phyloP scores from a whole-genome alignment of 73 alveolate species.

The Stentor roeselii region DNA sequence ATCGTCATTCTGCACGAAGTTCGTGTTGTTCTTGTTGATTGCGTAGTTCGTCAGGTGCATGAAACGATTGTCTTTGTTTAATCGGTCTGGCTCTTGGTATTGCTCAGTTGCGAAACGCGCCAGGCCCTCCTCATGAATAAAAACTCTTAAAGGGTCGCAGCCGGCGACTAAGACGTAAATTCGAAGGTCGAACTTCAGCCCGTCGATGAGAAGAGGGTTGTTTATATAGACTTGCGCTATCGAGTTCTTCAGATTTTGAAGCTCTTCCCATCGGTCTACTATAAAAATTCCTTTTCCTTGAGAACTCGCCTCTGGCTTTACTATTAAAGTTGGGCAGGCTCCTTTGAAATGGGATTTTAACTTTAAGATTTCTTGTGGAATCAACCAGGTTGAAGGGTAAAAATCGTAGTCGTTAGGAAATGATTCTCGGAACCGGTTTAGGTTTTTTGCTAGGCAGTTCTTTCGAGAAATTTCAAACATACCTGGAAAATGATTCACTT shows the following conservation, averaged over 20 bases:
- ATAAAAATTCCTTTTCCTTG: constrained; percentile 62
- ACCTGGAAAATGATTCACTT: constrained; percentile 74
- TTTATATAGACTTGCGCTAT: constrained; percentile 52
- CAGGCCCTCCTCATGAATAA: constrained; percentile 61
- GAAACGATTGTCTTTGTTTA: constrained; percentile 44
- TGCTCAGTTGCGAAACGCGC: constrained; percentile 68
- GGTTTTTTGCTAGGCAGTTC: constrained; percentile 66
- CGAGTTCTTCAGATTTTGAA: constrained; percentile 26
- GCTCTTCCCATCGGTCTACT: constrained; percentile 39
- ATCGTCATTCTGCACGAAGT: no score
- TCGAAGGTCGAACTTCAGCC: constrained; percentile 66
- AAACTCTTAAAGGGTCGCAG: constrained; percentile 56
- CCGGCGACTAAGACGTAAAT: constrained; percentile 53
- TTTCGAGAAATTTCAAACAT: constrained; percentile 69
- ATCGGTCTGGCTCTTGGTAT: constrained; percentile 41
- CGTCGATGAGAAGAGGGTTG: constrained; percentile 57
- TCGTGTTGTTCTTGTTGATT: constrained; percentile 59
- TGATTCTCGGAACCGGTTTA: constrained; percentile 45
- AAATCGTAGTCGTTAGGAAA: constrained; percentile 58
- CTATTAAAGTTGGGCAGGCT: no score
- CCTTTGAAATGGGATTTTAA: constrained; percentile 42
- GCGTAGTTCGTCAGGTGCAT: constrained; percentile 66
- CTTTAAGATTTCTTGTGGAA: constrained; percentile 65
- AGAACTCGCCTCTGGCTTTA: constrained; percentile 71
- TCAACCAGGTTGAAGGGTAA: constrained; percentile 65